phyloP scores from a whole-genome alignment of 2,329 filamentous ascomycete genomes.

The Neonectria neomacrospora region DNA sequence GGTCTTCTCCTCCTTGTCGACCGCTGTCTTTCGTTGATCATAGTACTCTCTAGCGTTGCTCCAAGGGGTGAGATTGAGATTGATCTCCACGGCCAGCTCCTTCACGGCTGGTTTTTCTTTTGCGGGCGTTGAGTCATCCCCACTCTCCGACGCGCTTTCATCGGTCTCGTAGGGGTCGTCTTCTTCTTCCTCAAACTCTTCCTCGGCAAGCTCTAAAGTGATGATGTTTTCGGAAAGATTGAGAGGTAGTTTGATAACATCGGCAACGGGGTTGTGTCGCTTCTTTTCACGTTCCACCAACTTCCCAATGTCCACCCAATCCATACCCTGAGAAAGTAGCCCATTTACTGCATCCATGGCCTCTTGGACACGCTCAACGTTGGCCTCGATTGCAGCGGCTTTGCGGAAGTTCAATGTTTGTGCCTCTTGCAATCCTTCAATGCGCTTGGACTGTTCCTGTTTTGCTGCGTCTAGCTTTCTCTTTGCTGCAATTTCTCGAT shows the following conservation, averaged over 20 bases:
- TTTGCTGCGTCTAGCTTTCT: slow-evolving; percentile 87
- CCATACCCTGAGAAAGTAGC: slow-evolving; percentile 93
- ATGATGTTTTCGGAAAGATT: slow-evolving; percentile 92
- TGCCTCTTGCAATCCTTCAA: slow-evolving; percentile 83
- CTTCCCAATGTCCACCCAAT: slow-evolving; percentile 92
- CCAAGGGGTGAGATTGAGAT: slow-evolving; percentile 84
- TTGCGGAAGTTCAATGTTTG: slow-evolving; percentile 89
- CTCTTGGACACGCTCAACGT: slow-evolving; percentile 90
- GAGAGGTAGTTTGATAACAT: slow-evolving; percentile 85
- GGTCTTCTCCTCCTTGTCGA: slow-evolving; percentile 88
- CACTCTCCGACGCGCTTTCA: slow-evolving; percentile 62
- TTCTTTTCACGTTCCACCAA: slow-evolving; percentile 89
- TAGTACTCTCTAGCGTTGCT: slow-evolving; percentile 93
- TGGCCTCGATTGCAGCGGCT: slow-evolving; percentile 89
- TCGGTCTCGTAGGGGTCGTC: slow-evolving; percentile 73
- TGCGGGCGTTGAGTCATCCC: slow-evolving; percentile 48
- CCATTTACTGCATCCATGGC: slow-evolving; percentile 93
- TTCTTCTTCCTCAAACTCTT: slow-evolving; percentile 70
- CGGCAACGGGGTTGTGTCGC: slow-evolving; percentile 83
- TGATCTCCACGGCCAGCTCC: slow-evolving; percentile 81
- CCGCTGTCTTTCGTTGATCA: slow-evolving; percentile 85
- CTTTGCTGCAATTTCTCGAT: slow-evolving; percentile 83
- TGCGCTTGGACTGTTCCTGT: slow-evolving; percentile 83
- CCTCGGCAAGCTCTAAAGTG: slow-evolving; percentile 81
- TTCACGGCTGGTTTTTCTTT: slow-evolving; percentile 60